A percentile compares a stretch with the other conserved stretches of the same genome.
phyloP scores from a whole-genome alignment of 805 yeast genomes.

The Cyberlindnera nakhonratchasimensis region DNA sequence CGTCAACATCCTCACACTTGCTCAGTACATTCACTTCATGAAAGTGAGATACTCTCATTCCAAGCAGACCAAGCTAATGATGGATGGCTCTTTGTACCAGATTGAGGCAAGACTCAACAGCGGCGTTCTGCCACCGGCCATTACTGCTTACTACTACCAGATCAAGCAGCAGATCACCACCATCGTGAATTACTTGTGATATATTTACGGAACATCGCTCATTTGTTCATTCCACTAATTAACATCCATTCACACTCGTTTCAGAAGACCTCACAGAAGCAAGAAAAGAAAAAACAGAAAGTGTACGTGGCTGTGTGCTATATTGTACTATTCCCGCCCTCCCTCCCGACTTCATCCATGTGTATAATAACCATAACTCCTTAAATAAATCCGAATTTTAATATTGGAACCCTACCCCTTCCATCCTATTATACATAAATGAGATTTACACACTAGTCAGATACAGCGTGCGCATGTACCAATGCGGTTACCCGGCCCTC shows the following conservation, averaged over 20 bases:
- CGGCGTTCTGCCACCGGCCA: constrained; percentile 35
- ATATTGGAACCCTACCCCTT: no score
- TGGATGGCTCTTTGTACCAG: constrained; percentile 43
- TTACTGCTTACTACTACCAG: constrained; percentile 16
- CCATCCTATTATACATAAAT: no score
- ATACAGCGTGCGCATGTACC: background rate
- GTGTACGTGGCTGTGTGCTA: no score
- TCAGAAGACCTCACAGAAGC: no score
- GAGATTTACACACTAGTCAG: no score
- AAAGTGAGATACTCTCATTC: constrained; percentile 59
- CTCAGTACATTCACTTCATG: constrained; percentile 50
- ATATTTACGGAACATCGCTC: background rate
- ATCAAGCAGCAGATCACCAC: constrained; percentile 17
- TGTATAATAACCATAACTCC: no score
- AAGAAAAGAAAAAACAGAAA: no score
- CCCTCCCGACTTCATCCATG: no score
- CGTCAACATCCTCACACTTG: constrained; percentile 37
- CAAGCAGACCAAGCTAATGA: constrained; percentile 47
- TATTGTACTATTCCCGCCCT: no score
- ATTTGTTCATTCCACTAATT: background rate
- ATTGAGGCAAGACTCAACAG: constrained; percentile 36
- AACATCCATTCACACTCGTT: no score
- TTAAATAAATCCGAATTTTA: no score
- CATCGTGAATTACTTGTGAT: constrained; percentile 6
- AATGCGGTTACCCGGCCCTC: constrained; percentile 4